Evolutionary conservation across 805 yeast species (phyloP).

Genomic region (Teunomyces stri): DNA sequence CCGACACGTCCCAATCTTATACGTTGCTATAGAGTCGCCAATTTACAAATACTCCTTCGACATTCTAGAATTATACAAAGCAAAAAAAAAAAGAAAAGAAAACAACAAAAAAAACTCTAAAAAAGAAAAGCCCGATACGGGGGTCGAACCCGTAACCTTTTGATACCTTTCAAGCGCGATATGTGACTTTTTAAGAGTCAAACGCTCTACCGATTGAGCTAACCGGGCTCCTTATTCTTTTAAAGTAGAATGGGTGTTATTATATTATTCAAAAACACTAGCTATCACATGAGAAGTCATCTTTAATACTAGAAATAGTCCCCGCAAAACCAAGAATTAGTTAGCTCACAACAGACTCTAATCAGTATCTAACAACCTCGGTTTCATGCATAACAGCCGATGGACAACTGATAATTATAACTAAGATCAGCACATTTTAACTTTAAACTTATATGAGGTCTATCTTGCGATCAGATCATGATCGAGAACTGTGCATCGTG

Average conservation of each 20-base stretch:
- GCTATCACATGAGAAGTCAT: background rate
- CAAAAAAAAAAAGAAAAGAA: background rate
- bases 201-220: constrained; percentile 5
- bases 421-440: too few species aligned
- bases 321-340: too few species aligned
- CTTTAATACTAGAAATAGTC: background rate
- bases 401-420: too few species aligned
- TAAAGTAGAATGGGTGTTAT: background rate
- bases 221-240: background rate
- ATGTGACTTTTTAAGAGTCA: constrained; percentile 2
- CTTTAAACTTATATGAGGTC: too few species aligned
- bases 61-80: background rate
- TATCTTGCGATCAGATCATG: too few species aligned
- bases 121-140: constrained; percentile 4
- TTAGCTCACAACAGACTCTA: too few species aligned
- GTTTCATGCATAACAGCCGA: too few species aligned
- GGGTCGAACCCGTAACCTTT: constrained; percentile 5
- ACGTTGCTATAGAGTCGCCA: background rate
- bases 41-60: background rate
- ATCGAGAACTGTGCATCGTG: too few species aligned
- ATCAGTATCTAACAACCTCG: too few species aligned
- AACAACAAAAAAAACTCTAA: background rate
- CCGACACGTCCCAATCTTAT: background rate
- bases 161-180: background rate
- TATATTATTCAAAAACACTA: background rate